phyloP scores from a whole-genome alignment of 2,329 filamentous ascomycete genomes.

The Cladosporium sp. region DNA sequence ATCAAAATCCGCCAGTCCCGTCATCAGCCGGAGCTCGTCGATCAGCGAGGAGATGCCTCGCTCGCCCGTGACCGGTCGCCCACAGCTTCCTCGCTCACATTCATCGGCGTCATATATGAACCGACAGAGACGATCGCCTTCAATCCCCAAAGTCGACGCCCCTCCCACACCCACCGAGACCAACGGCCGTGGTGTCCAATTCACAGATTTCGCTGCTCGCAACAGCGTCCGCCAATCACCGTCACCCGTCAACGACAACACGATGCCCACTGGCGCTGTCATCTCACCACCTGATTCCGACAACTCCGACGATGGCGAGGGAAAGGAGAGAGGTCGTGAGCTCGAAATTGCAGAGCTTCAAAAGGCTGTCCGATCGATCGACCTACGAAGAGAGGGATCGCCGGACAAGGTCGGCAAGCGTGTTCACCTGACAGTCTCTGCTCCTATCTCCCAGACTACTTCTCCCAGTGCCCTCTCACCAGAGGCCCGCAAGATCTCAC shows the following conservation, averaged over 20 bases:
- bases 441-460: constrained; percentile 36
- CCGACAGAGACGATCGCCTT: constrained; percentile 62
- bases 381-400: constrained; percentile 63
- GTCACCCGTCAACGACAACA: constrained; percentile 72
- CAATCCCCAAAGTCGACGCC: constrained; percentile 41
- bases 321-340: constrained; percentile 40
- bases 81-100: constrained; percentile 55
- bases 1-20: constrained; percentile 55
- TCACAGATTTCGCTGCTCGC: constrained; percentile 42
- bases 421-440: constrained; percentile 28
- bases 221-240: constrained; percentile 78
- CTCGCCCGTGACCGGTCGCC: constrained; percentile 42
- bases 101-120: constrained; percentile 63
- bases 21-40: constrained; percentile 52
- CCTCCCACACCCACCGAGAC: constrained; percentile 34
- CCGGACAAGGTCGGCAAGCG: constrained; percentile 44
- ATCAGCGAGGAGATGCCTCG: constrained; percentile 43
- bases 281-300: constrained; percentile 89
- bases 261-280: constrained; percentile 80
- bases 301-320: constrained; percentile 75
- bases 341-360: constrained; percentile 64
- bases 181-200: constrained; percentile 18
- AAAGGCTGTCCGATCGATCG: constrained; percentile 78
- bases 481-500: constrained; percentile 61
- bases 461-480: constrained; percentile 50